Evolutionary conservation across 345 rosid species (phyloP).

Genomic region (Lagerstroemia speciosa): DNA sequence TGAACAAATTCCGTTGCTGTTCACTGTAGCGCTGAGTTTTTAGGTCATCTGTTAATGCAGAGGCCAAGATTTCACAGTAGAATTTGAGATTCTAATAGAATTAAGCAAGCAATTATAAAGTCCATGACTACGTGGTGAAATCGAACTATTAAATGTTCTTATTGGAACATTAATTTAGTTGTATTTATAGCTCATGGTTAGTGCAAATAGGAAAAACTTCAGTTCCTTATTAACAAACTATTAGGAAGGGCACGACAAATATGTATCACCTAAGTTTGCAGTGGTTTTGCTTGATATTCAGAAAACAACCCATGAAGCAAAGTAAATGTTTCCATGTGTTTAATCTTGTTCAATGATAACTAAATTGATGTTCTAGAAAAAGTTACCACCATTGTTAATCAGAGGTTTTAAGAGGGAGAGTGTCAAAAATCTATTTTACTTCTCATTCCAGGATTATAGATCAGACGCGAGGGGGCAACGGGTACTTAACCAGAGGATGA

Average conservation of each 20-base stretch:
- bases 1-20: not conserved
- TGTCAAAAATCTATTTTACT: slow-evolving; percentile 1
- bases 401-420: not conserved
- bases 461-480: slow-evolving; percentile 65
- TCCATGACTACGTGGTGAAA: not conserved
- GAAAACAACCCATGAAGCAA: not conserved
- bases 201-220: not conserved
- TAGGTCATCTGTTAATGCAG: not conserved
- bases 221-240: not conserved
- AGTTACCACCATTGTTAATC: not conserved
- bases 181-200: not conserved
- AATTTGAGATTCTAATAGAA: not conserved
- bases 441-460: slow-evolving; percentile 59
- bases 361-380: not conserved
- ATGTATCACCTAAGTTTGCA: not conserved
- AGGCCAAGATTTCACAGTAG: not conserved
- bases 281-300: not conserved
- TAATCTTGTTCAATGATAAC: not conserved
- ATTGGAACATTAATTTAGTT: not conserved
- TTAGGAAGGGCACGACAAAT: not conserved
- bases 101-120: not conserved
- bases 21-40: not conserved
- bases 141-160: not conserved
- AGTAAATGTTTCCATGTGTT: not conserved
- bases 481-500: slow-evolving; percentile 59